phyloP scores from a whole-genome alignment of 352 stramenopile species.

The Pythium guiyangense region DNA sequence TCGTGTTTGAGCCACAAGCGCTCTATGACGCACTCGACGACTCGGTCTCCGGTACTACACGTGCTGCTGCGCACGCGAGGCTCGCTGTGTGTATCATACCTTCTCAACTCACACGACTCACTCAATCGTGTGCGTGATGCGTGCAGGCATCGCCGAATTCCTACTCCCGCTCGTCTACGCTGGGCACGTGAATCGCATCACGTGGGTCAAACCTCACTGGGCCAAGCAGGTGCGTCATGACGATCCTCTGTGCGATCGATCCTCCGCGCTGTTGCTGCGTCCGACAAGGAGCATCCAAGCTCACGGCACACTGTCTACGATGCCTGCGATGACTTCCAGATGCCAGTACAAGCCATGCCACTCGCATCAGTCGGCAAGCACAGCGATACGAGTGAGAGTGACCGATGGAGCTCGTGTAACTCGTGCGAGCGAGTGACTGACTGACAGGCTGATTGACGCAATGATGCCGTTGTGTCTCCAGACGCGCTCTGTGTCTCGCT shows the following conservation, averaged over 20 bases:
- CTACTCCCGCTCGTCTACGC: conserved; percentile 73
- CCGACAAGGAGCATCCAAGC: too few relatives aligned
- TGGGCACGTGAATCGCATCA: conserved; percentile 68
- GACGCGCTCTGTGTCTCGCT: conserved; percentile 47
- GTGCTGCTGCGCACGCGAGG: not conserved
- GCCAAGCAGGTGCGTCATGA: conserved; percentile 41
- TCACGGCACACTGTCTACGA: too few relatives aligned
- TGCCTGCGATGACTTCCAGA: not conserved
- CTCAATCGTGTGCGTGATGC: not conserved
- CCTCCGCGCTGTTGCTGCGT: not conserved
- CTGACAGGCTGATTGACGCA: too few relatives aligned
- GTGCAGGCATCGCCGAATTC: conserved; percentile 81
- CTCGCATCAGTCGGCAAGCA: conserved; percentile 15
- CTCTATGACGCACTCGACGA: conserved; percentile 76
- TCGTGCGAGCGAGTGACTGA: not conserved
- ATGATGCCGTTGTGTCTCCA: not conserved
- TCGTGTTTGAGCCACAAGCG: conserved; percentile 58
- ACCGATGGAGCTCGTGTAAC: not conserved
- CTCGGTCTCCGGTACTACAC: conserved; percentile 28
- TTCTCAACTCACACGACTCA: not conserved
- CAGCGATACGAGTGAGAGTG: conserved; percentile 2
- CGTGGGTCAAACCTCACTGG: conserved; percentile 85
- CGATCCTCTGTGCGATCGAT: not conserved
- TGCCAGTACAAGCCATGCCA: conserved; percentile 2
- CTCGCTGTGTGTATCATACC: not conserved